These are phyloP conservation scores for Podaxis rugospora DNA, from an alignment of 768 basidiomycete genomes.

Conservation along the genomic window DNA sequence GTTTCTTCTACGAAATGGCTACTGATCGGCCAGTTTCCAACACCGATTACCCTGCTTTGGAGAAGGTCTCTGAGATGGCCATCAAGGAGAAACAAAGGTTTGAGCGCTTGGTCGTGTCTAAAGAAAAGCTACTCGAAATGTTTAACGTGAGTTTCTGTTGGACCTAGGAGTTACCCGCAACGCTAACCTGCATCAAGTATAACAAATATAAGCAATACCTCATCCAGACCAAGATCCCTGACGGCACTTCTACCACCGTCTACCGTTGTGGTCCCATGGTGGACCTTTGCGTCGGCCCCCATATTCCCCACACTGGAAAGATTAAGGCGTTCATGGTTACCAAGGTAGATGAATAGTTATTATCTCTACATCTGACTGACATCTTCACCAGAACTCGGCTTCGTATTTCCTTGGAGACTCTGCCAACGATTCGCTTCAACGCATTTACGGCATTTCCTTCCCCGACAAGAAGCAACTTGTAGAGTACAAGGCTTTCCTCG, in stretches of 20 bases:
- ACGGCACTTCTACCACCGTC: constrained; percentile 94
- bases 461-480: constrained; percentile 93
- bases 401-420: constrained; percentile 97
- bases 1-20: constrained; percentile 99
- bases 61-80: constrained; percentile 81
- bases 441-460: constrained; percentile 98
- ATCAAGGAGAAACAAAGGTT: constrained; percentile 98
- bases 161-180: background rate
- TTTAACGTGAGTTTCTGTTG: constrained; percentile 63
- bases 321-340: constrained; percentile 98
- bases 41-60: constrained; percentile 83
- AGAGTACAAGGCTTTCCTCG: constrained; percentile 94
- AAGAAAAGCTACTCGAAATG: constrained; percentile 96
- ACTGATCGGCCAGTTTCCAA: constrained; percentile 82
- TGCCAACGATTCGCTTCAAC: constrained; percentile 90
- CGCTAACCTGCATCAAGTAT: constrained; percentile 54
- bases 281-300: constrained; percentile 94
- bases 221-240: constrained; percentile 92
- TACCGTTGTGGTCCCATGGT: constrained; percentile 99
- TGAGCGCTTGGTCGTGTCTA: constrained; percentile 88
- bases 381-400: constrained; percentile 74
- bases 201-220: constrained; percentile 98
- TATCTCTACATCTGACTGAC: background rate
- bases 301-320: constrained; percentile 95
- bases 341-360: constrained; percentile 49